These are phyloP conservation scores for Oxyria digyna DNA, from an alignment of 148 eudicot genomes.

Conservation along the genomic window DNA sequence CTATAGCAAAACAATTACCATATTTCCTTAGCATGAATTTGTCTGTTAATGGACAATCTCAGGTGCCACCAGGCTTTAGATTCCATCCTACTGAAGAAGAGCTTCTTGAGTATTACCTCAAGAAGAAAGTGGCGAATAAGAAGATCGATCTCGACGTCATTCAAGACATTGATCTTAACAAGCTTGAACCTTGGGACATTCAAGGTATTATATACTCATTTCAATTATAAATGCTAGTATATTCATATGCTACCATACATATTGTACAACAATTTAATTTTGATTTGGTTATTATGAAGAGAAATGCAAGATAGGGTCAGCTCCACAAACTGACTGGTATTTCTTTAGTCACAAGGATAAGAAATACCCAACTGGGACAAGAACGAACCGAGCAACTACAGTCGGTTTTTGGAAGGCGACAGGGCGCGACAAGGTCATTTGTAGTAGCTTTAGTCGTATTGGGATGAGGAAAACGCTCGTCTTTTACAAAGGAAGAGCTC, in stretches of 20 bases:
- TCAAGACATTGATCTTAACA: constrained; percentile 49
- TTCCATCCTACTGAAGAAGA: constrained; percentile 67
- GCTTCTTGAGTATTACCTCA: constrained; percentile 42
- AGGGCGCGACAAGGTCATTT: constrained; percentile 55
- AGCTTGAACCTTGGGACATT: constrained; percentile 69
- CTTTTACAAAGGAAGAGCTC: constrained; percentile 68
- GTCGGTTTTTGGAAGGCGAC: constrained; percentile 89
- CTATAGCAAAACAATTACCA: not conserved
- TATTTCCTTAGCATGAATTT: constrained; percentile 20
- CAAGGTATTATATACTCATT: too few relatives aligned
- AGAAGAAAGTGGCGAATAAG: constrained; percentile 36
- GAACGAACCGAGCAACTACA: constrained; percentile 59
- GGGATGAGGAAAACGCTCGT: constrained; percentile 73
- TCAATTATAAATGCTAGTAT: too few relatives aligned
- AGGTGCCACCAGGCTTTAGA: constrained; percentile 54
- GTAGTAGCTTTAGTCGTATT: constrained; percentile 21
- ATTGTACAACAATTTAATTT: not conserved
- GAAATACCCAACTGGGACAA: constrained; percentile 60
- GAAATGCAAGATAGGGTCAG: constrained; percentile 43
- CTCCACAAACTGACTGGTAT: constrained; percentile 64
- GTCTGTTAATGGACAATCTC: constrained; percentile 35
- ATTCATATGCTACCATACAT: too few relatives aligned
- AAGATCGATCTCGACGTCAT: constrained; percentile 57
- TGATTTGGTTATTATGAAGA: constrained; percentile 20
- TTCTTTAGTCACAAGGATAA: constrained; percentile 74